A percentile compares a stretch with the other conserved stretches of the same genome.
These are phyloP conservation scores for Ceratocystis albifundus DNA, from an alignment of 2,329 filamentous ascomycete genomes.

Conservation along the genomic window DNA sequence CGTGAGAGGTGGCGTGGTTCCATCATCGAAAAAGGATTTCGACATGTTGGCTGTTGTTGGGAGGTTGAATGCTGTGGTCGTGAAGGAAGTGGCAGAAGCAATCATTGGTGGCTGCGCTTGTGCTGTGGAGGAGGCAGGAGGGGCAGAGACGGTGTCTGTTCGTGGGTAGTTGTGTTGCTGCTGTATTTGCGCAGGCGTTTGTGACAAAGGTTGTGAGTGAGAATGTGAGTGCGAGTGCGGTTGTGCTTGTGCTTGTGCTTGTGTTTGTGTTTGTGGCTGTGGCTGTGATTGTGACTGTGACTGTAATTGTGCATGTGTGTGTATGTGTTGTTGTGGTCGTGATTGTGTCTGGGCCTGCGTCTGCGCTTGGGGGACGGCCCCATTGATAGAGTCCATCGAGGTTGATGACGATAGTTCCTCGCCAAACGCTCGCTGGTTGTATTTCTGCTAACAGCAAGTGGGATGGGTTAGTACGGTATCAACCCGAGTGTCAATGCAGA, in stretches of 20 bases:
- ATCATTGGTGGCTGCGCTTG: slow-evolving; percentile 38
- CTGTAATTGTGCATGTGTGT: not conserved
- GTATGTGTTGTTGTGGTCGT: not conserved
- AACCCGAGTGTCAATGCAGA: not conserved
- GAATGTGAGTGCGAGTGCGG: not conserved
- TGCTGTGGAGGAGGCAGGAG: slow-evolving; percentile 33
- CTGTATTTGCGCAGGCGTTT: slow-evolving; percentile 3
- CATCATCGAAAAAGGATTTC: slow-evolving; percentile 82
- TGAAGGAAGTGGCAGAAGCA: slow-evolving; percentile 51
- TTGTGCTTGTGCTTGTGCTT: not conserved
- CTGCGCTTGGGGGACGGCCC: slow-evolving; percentile 43
- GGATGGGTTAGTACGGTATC: not conserved
- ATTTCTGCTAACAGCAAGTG: slow-evolving; percentile 34
- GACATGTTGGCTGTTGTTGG: slow-evolving; percentile 53
- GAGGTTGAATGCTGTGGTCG: slow-evolving; percentile 45
- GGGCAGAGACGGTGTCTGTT: slow-evolving; percentile 44
- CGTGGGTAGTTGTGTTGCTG: slow-evolving; percentile 29
- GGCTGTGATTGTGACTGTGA: not conserved
- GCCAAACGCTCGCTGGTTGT: slow-evolving; percentile 53
- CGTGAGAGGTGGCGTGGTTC: slow-evolving; percentile 64
- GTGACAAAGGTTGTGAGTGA: not conserved
- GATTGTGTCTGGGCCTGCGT: slow-evolving; percentile 30
- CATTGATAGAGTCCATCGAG: slow-evolving; percentile 83
- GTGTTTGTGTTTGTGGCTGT: not conserved
- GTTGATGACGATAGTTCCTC: slow-evolving; percentile 73